Base-by-base conservation (phyloP, 768 basidiomycete species). In the Macrolepiota albuminosa region DNA sequence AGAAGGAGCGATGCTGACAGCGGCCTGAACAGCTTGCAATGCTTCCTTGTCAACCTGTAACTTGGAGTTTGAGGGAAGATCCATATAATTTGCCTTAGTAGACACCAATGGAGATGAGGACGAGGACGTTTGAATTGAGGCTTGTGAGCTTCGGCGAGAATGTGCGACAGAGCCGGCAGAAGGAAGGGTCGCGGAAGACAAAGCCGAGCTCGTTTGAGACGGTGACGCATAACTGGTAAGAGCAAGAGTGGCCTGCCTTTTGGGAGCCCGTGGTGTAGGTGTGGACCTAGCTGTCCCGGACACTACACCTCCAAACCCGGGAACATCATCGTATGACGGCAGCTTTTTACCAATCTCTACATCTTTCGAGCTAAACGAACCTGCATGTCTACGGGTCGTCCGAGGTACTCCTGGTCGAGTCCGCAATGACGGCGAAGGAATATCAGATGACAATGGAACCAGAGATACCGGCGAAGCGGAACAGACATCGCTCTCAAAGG, bases 311-410 rank as follows among this genome's bases (percentile, higher is more conserved):
- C 76, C 72, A 13, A 72, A 67, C 36, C 65, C 67, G 42, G 79
- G 76, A 8, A 78, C 63, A 14, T 76, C 72, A 48, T 85, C 81
- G 63, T 83, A 83, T n/a, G 87, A 87, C 8, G 91, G 88, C 53
- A 91, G 70, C 57, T 83, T 78, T 72, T 87, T 92, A 43, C 95
- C 95, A 54, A 91, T 86, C 69, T 96, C 88, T 6, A 96, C 89
- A 69, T 97, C 95, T 68, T 93, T 90, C 29, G 82, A 86, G 62
- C 95, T 96, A 75, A 96, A 98, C 4, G 95, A 96, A n/a, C 95
- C 95, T 6, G 91, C 95, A 70, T 96, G 91, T 40, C 95, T 81
- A 47, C 94, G 80, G 26, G 84, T 81, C 52, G 82, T 86, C 31
- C 85, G 84, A 29, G 57, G 53, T 16, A 51, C 26, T 45, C 63